A percentile compares a stretch with the other conserved stretches of the same genome.
These are phyloP conservation scores for Exophiala calicioides DNA, from an alignment of 2,329 filamentous ascomycete species.

Conservation along the genomic window DNA sequence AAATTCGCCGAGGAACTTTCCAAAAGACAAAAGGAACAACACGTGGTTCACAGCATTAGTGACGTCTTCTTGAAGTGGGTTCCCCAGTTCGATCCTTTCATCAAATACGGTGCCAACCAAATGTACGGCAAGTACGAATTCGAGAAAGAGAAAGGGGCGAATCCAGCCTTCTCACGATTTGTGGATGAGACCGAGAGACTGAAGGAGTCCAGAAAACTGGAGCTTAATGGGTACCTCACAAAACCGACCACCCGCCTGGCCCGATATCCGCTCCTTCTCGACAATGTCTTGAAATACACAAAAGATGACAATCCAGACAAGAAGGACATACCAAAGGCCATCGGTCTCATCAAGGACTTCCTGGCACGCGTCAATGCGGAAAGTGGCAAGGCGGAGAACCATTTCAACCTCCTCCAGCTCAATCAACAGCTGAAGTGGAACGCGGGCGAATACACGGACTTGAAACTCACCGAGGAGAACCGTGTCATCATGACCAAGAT, in stretches of 20 bases:
- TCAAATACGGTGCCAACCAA: constrained; percentile 93
- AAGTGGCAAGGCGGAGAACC: constrained; percentile 95
- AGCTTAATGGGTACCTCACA: constrained; percentile 95
- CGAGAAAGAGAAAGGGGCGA: constrained; percentile 88
- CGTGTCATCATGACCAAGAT: constrained; percentile 94
- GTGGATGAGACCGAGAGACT: constrained; percentile 95
- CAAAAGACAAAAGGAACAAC: constrained; percentile 82
- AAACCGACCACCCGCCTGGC: constrained; percentile 96
- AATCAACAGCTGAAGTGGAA: constrained; percentile 91
- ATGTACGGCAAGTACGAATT: constrained; percentile 97
- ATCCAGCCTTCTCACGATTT: constrained; percentile 81
- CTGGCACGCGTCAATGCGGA: constrained; percentile 88
- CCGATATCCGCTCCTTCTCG: constrained; percentile 86
- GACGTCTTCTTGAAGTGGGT: constrained; percentile 94
- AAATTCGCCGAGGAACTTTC: constrained; percentile 86
- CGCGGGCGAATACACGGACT: constrained; percentile 84
- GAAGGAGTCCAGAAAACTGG: constrained; percentile 94
- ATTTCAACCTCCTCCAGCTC: constrained; percentile 89
- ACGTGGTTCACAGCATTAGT: constrained; percentile 84
- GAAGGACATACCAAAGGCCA: constrained; percentile 86
- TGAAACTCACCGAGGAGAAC: constrained; percentile 90
- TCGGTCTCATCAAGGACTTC: constrained; percentile 82
- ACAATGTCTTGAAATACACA: constrained; percentile 89
- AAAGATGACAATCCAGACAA: constrained; percentile 86
- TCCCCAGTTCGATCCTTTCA: constrained; percentile 91